Evolutionary conservation across 768 basidiomycete species (phyloP).

Genomic region (Suillus plorans): DNA sequence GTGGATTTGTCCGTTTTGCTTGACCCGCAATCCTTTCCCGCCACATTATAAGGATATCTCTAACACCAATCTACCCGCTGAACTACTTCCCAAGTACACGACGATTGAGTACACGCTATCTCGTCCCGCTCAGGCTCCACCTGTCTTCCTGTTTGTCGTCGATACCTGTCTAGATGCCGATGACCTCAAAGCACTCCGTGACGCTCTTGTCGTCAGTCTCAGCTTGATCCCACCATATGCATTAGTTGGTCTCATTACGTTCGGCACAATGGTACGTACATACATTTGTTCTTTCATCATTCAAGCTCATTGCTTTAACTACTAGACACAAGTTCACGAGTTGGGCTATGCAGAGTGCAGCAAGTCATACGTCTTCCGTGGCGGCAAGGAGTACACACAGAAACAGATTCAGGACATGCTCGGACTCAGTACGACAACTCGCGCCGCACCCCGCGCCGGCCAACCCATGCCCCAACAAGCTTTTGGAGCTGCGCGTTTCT

Average conservation of each 20-base stretch:
- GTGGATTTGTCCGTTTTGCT: conserved; percentile 99
- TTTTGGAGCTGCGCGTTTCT: conserved; percentile 86
- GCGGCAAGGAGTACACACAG: conserved; percentile 92
- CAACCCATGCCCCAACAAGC: conserved; percentile 79
- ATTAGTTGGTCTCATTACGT: conserved; percentile 94
- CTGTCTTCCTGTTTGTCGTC: conserved; percentile 95
- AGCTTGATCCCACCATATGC: conserved; percentile 92
- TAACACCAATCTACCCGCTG: conserved; percentile 93
- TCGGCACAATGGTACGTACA: conserved; percentile 56
- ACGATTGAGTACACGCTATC: conserved; percentile 99
- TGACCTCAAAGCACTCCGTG: conserved; percentile 92
- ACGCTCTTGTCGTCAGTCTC: conserved; percentile 92
- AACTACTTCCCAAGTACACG: conserved; percentile 96
- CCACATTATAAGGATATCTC: conserved; percentile 99
- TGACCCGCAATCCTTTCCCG: conserved; percentile 95
- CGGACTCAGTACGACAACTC: conserved; percentile 62
- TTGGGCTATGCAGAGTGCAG: conserved; percentile 94
- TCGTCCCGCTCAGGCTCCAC: conserved; percentile 87
- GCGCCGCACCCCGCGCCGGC: conserved; percentile 84
- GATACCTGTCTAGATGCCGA: conserved; percentile 97
- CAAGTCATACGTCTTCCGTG: conserved; percentile 99
- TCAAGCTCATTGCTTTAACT: not conserved
- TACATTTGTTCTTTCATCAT: no score
- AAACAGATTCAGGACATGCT: conserved; percentile 99
- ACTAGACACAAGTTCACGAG: conserved; percentile 95